phyloP scores from a whole-genome alignment of 306 rosid genomes.

The Hippophae gyantsensis region DNA sequence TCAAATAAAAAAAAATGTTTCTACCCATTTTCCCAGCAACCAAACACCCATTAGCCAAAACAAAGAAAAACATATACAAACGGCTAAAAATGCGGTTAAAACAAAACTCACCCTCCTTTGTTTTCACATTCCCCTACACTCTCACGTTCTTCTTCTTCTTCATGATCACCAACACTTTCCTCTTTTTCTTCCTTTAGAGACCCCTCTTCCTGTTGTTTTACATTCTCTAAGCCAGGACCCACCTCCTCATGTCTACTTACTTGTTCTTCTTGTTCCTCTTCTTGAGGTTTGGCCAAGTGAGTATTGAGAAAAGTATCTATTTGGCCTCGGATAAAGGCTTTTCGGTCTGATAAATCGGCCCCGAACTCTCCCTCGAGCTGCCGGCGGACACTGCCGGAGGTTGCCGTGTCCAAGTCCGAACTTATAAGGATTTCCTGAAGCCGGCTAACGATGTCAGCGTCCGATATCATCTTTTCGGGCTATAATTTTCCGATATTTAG shows the following conservation, averaged over 20 bases:
- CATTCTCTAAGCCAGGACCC: conserved; percentile 12
- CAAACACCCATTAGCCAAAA: conserved; percentile 9
- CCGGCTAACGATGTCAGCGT: conserved; percentile 23
- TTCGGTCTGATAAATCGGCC: conserved; percentile 26
- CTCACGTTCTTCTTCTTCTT: conserved; percentile 8
- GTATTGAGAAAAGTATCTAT: conserved; percentile 22
- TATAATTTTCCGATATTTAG: background rate
- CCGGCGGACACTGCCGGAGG: conserved; percentile 34
- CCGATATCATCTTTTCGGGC: conserved; percentile 21
- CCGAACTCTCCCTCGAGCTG: conserved; percentile 27
- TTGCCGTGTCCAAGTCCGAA: conserved; percentile 31
- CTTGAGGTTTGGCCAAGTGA: conserved; percentile 7
- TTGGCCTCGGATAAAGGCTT: conserved; percentile 28
- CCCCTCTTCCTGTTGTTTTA: background rate
- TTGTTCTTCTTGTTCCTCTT: background rate
- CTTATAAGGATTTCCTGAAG: conserved; percentile 24
- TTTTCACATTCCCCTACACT: conserved; percentile 1
- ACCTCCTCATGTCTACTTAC: conserved; percentile 5
- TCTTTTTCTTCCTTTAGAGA: conserved; percentile 1
- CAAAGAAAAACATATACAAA: background rate
- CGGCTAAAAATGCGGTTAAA: background rate
- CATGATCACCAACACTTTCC: background rate
- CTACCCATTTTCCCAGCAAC: conserved; percentile 12
- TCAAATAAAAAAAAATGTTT: background rate
- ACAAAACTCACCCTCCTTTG: conserved; percentile 15